Conservation (phyloP, 306 rosid species). For the Castanopsis chinensis region DNA sequence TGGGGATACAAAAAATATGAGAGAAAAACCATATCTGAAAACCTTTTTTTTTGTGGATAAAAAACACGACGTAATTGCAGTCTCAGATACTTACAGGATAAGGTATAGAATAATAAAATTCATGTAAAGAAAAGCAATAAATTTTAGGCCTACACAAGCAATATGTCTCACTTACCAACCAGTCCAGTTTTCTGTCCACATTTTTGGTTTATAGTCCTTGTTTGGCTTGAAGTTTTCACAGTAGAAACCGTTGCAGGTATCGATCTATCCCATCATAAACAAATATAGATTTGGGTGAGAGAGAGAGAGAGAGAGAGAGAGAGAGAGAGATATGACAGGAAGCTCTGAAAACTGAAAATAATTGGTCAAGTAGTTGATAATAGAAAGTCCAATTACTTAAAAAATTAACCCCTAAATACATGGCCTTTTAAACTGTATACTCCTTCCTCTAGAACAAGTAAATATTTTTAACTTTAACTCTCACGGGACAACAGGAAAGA, state of each 20-base stretch:
- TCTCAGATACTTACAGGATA: background rate
- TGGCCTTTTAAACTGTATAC: too few species aligned
- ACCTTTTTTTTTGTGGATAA: background rate
- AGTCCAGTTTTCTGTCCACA: constrained; percentile 98
- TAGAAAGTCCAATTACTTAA: background rate
- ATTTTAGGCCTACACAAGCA: background rate
- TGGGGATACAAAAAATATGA: constrained; percentile 14
- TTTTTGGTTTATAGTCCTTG: constrained; percentile 69
- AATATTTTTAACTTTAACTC: background rate
- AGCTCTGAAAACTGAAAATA: background rate
- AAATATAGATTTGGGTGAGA: constrained; percentile 8
- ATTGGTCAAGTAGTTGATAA: background rate
- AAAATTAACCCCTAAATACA: background rate
- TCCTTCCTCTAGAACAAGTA: background rate
- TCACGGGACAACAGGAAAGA: background rate
- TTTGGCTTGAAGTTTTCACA: constrained; percentile 84
- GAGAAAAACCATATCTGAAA: background rate
- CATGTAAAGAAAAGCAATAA: background rate
- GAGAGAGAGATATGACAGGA: background rate
- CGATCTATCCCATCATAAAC: constrained; percentile 50
- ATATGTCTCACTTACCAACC: constrained; percentile 68
- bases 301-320: background rate
- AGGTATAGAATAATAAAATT: background rate
- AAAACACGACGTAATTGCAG: background rate
- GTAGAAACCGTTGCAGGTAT: constrained; percentile 89